Percentiles rank a stretch among this genome's conserved stretches.
Evolutionary conservation across 1,284 basidiomycete genomes (phyloP).

Genomic region (Ceraceosorus guamensis): DNA sequence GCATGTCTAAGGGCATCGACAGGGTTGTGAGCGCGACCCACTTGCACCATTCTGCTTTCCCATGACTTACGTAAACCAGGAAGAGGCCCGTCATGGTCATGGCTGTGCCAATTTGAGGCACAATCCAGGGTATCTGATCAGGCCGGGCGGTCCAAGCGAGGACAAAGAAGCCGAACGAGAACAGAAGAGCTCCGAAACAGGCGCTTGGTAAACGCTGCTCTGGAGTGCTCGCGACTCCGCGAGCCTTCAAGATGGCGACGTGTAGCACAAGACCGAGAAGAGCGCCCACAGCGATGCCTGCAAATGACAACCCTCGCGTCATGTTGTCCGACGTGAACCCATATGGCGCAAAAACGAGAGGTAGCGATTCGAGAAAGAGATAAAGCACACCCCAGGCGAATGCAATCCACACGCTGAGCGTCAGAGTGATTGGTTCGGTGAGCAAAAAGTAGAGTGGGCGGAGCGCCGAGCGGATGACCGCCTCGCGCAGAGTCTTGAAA

Average conservation of each 20-base stretch:
- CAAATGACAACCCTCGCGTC: slow-evolving; percentile 25
- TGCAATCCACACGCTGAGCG: slow-evolving; percentile 43
- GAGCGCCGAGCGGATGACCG: slow-evolving; percentile 61
- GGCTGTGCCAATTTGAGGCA: slow-evolving; percentile 13
- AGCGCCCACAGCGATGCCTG: slow-evolving; percentile 22
- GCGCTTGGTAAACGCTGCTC: slow-evolving; percentile 53
- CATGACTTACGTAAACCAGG: slow-evolving; percentile 37
- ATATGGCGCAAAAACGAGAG: slow-evolving; percentile 53
- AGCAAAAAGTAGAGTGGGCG: slow-evolving; percentile 57
- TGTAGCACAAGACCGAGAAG: slow-evolving; percentile 52
- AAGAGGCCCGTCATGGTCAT: slow-evolving; percentile 30
- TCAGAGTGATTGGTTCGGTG: slow-evolving; percentile 68
- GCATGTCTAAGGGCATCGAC: background rate
- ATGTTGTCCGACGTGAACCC: slow-evolving; percentile 53
- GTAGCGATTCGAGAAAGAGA: slow-evolving; percentile 35
- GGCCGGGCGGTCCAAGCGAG: slow-evolving; percentile 44
- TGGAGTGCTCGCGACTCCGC: slow-evolving; percentile 31
- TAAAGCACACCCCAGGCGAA: slow-evolving; percentile 43
- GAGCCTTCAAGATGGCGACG: slow-evolving; percentile 54
- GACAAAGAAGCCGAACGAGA: slow-evolving; percentile 33
- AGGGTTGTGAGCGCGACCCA: no score
- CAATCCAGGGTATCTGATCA: slow-evolving; percentile 3
- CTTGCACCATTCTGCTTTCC: no score
- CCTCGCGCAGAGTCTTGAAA: background rate
- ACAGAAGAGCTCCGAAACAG: slow-evolving; percentile 19